These are phyloP conservation scores for Helichrysum umbraculigerum DNA, from an alignment of 129 eudicot genomes.

Conservation along the genomic window DNA sequence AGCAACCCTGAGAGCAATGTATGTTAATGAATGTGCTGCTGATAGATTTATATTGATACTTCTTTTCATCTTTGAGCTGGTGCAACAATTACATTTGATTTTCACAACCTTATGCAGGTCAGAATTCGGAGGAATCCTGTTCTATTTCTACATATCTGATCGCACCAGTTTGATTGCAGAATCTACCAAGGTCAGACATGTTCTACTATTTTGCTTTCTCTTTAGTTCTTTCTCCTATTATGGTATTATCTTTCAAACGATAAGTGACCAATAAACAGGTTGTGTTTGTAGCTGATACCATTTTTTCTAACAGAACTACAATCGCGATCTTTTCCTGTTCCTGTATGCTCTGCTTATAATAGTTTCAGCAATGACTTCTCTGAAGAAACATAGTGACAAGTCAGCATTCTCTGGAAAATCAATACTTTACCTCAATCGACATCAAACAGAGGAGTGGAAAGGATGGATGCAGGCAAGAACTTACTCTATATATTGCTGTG, in stretches of 20 bases:
- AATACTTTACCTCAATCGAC: constrained; percentile 87
- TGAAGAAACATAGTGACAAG: constrained; percentile 85
- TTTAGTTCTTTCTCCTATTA: background rate
- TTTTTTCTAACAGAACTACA: constrained; percentile 69
- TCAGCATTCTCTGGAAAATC: constrained; percentile 86
- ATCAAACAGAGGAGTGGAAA: constrained; percentile 98
- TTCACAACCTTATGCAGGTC: constrained; percentile 59
- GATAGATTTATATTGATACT: constrained; percentile 14
- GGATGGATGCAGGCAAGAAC: constrained; percentile 96
- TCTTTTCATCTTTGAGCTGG: constrained; percentile 4
- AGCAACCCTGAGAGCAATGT: constrained; percentile 91
- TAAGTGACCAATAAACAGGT: background rate
- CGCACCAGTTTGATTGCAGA: constrained; percentile 80
- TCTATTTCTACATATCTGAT: constrained; percentile 87
- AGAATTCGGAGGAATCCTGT: constrained; percentile 87
- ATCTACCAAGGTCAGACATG: constrained; percentile 70
- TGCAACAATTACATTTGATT: constrained; percentile 24
- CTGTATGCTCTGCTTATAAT: constrained; percentile 76
- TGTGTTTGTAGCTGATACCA: constrained; percentile 6
- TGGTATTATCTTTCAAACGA: background rate
- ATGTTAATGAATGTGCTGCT: constrained; percentile 32
- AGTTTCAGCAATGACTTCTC: constrained; percentile 82
- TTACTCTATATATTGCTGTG: constrained; percentile 3
- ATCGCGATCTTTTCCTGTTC: constrained; percentile 86
- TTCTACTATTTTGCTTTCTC: constrained; percentile 6